Conservation (phyloP, 495 filamentous ascomycete genomes). For the Podospora didyma region DNA sequence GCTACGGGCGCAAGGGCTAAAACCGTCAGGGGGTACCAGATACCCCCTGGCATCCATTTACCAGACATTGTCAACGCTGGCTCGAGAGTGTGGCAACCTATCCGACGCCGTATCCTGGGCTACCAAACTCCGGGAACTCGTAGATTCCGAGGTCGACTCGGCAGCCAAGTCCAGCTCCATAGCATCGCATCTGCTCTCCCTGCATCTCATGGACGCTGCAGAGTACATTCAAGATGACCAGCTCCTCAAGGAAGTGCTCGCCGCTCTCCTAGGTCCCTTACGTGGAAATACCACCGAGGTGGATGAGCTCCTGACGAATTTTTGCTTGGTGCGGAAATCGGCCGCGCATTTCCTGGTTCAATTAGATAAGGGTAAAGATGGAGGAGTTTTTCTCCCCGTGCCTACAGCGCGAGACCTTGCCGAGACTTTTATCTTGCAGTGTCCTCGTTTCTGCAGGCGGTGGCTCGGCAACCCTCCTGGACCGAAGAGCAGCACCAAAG, state of each 20-base stretch:
- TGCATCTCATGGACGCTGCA: slow-evolving; percentile 36
- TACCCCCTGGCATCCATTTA: slow-evolving; percentile 34
- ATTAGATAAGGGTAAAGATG: slow-evolving; percentile 12
- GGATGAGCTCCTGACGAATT: slow-evolving; percentile 64
- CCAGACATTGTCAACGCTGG: slow-evolving; percentile 35
- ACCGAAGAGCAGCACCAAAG: slow-evolving; percentile 40
- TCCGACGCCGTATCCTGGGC: slow-evolving; percentile 49
- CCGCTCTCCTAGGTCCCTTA: slow-evolving; percentile 52
- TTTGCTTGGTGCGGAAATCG: slow-evolving; percentile 60
- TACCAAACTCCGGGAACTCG: slow-evolving; percentile 30
- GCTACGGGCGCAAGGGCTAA: slow-evolving; percentile 20
- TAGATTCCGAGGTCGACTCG: slow-evolving; percentile 33
- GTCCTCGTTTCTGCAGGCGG: slow-evolving; percentile 48
- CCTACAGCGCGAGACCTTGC: slow-evolving; percentile 26
- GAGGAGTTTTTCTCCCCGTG: slow-evolving; percentile 7
- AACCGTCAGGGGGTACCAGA: slow-evolving; percentile 22
- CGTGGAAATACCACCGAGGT: slow-evolving; percentile 61
- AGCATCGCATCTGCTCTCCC: slow-evolving; percentile 39
- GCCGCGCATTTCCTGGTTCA: slow-evolving; percentile 48
- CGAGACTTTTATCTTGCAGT: slow-evolving; percentile 47
- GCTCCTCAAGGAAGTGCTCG: slow-evolving; percentile 45
- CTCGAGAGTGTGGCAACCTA: slow-evolving; percentile 41
- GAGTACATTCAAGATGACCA: slow-evolving; percentile 31
- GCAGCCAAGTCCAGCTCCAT: slow-evolving; percentile 41
- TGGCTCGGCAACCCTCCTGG: slow-evolving; percentile 53